A percentile compares a stretch with the other conserved stretches of the same genome.
These are phyloP conservation scores for Capsella bursapastoris DNA, from an alignment of 345 rosid species.

Conservation along the genomic window DNA sequence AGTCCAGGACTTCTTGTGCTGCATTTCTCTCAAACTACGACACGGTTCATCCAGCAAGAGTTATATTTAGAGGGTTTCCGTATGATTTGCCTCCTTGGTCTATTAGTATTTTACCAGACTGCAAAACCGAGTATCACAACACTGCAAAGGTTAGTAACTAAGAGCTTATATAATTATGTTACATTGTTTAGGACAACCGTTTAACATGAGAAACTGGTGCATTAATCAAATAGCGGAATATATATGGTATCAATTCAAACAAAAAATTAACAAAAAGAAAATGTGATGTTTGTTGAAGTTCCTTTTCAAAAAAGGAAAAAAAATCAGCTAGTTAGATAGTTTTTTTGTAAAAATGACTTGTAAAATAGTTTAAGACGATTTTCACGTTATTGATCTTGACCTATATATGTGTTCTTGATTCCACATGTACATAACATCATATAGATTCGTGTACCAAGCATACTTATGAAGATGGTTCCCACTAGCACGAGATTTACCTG, in stretches of 20 bases:
- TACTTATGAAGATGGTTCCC: slow-evolving; percentile 66
- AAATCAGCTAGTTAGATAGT: background rate
- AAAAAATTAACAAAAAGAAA: background rate
- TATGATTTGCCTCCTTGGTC: slow-evolving; percentile 89
- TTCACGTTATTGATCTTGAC: background rate
- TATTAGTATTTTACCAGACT: slow-evolving; percentile 89
- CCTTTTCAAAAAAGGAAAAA: background rate
- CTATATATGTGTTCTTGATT: background rate
- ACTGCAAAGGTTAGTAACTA: slow-evolving; percentile 66
- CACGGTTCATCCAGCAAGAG: slow-evolving; percentile 48
- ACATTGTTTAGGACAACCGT: background rate
- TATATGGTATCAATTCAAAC: background rate
- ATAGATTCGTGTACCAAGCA: slow-evolving; percentile 71
- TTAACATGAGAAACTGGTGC: background rate
- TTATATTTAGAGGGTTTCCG: slow-evolving; percentile 59
- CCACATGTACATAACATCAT: slow-evolving; percentile 9
- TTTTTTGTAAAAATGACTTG: slow-evolving; percentile 4
- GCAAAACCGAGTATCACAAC: slow-evolving; percentile 67
- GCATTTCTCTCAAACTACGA: slow-evolving; percentile 84
- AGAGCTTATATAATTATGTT: background rate
- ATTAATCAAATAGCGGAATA: too few species aligned
- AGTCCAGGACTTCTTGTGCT: slow-evolving; percentile 62
- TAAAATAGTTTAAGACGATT: slow-evolving; percentile 46
- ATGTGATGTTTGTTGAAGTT: background rate
- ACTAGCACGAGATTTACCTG: slow-evolving; percentile 58